Conservation (phyloP, 2,329 filamentous ascomycete species). For the Pseudocercospora pini-densiflorae region DNA sequence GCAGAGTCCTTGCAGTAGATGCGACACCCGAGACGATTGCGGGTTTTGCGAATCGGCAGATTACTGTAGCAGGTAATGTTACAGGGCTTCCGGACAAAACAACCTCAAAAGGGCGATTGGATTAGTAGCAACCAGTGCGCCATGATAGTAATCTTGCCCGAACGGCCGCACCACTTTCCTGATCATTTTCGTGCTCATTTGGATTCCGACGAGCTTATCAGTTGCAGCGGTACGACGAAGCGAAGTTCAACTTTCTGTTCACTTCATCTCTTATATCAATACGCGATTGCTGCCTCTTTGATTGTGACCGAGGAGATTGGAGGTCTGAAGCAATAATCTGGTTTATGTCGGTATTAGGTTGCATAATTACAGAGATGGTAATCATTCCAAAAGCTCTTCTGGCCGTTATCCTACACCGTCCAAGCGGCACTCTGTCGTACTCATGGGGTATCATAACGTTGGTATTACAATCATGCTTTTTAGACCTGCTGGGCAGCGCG, state of each 20-base stretch:
- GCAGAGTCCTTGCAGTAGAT: too few species aligned
- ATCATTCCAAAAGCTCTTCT: slow-evolving; percentile 4
- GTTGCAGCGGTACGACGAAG: background rate
- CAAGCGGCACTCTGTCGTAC: background rate
- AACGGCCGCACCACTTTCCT: background rate
- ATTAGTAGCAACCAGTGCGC: background rate
- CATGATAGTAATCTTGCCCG: background rate
- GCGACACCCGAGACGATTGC: background rate
- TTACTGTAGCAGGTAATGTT: background rate
- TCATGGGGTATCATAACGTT: slow-evolving; percentile 9
- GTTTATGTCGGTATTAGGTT: background rate
- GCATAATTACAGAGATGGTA: background rate
- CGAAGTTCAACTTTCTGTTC: background rate
- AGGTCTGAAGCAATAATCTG: background rate
- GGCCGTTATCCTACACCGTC: slow-evolving; percentile 6
- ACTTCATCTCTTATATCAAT: background rate
- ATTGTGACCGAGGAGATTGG: too few species aligned
- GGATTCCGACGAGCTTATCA: too few species aligned
- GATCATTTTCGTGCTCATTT: background rate
- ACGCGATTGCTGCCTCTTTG: too few species aligned
- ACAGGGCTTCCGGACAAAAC: background rate
- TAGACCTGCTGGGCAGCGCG: slow-evolving; percentile 36
- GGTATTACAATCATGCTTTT: background rate
- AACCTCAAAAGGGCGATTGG: background rate
- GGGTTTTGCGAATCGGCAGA: background rate